Evolutionary conservation across 1,284 basidiomycete species (phyloP).

Genomic region (Irpex sp.): DNA sequence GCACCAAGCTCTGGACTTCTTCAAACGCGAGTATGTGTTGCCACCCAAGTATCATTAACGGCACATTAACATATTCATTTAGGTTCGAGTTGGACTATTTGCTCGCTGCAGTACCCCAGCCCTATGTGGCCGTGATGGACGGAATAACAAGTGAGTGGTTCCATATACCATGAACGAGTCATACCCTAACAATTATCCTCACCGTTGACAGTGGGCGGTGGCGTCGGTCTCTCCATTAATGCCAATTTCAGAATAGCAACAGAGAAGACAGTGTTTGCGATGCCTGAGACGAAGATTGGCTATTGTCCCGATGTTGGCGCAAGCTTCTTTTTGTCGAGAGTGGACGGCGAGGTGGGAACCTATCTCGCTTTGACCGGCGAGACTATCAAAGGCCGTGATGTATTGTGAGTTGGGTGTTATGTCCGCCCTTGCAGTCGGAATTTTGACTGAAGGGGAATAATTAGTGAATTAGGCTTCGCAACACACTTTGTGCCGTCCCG

Average conservation of each 20-base stretch:
- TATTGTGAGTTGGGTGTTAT: slow-evolving; percentile 60
- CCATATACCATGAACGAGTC: slow-evolving; percentile 7
- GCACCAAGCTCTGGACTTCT: slow-evolving; percentile 74
- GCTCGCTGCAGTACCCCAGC: slow-evolving; percentile 77
- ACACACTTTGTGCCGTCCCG: slow-evolving; percentile 86
- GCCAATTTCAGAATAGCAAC: slow-evolving; percentile 93
- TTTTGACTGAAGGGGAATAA: slow-evolving; percentile 7
- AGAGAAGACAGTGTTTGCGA: slow-evolving; percentile 90
- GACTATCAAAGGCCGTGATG: slow-evolving; percentile 69
- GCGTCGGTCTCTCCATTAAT: slow-evolving; percentile 86
- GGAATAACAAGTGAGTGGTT: slow-evolving; percentile 79
- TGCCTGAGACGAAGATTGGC: slow-evolving; percentile 96
- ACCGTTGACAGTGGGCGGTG: slow-evolving; percentile 81
- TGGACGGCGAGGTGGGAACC: slow-evolving; percentile 91
- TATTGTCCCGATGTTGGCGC: slow-evolving; percentile 92
- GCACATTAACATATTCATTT: not conserved
- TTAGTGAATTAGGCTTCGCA: slow-evolving; percentile 84
- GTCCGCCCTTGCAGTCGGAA: slow-evolving; percentile 1
- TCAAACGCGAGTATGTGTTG: slow-evolving; percentile 77
- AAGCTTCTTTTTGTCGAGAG: slow-evolving; percentile 82
- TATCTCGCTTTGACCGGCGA: slow-evolving; percentile 92
- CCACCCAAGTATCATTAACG: not conserved
- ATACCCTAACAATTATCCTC: not conserved
- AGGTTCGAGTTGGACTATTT: slow-evolving; percentile 90
- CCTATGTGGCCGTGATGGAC: slow-evolving; percentile 89